Conservation (phyloP, 73 alveolate genomes). For the Effrenium voratum region DNA sequence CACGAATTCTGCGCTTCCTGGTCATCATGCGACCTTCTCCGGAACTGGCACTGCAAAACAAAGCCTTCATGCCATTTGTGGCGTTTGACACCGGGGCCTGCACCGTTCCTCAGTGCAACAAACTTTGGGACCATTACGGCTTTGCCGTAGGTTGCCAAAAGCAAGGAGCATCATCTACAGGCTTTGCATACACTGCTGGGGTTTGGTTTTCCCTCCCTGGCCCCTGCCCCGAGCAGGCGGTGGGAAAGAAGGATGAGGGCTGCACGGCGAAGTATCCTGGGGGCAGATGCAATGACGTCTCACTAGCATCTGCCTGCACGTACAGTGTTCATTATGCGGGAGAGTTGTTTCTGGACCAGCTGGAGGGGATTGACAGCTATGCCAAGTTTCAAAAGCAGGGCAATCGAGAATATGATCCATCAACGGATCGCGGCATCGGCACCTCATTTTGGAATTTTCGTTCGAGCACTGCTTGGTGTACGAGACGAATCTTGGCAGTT, state of each 20-base stretch:
- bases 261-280: constrained; percentile 61
- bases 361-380: constrained; percentile 36
- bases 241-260: constrained; percentile 47
- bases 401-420: constrained; percentile 41
- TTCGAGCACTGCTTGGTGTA: constrained; percentile 66
- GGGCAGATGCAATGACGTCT: constrained; percentile 47
- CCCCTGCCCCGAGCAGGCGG: constrained; percentile 52
- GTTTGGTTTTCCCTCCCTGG: constrained; percentile 88
- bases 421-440: constrained; percentile 58
- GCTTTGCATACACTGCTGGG: constrained; percentile 43
- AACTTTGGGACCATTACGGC: constrained; percentile 76
- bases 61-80: constrained; percentile 71
- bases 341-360: constrained; percentile 52
- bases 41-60: constrained; percentile 14
- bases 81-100: constrained; percentile 75
- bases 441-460: constrained; percentile 85
- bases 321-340: constrained; percentile 58
- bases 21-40: constrained; percentile 62
- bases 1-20: constrained; percentile 69
- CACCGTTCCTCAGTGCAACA: constrained; percentile 85
- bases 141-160: constrained; percentile 89
- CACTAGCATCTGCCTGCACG: constrained; percentile 19
- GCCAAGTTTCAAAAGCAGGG: constrained; percentile 57
- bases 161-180: constrained; percentile 28
- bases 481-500: too few species aligned